A percentile compares a stretch with the other conserved stretches of the same genome.
These are phyloP conservation scores for Artomyces pyxidatus DNA, from an alignment of 768 basidiomycete genomes.

Conservation along the genomic window DNA sequence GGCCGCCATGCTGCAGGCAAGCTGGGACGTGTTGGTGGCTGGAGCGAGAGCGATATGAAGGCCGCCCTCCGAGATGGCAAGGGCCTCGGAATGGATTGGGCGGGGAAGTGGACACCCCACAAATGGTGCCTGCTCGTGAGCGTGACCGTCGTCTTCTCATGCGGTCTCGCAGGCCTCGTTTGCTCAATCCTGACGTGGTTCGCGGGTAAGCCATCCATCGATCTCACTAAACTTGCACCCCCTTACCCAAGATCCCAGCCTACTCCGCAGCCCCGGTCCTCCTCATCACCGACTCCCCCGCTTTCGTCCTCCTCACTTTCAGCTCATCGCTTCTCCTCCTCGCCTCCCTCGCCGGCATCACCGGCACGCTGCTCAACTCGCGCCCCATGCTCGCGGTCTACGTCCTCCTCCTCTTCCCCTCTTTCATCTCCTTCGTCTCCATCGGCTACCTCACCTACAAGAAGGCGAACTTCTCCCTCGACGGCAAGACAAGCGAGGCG, in stretches of 20 bases:
- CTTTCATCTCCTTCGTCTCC: conserved; percentile 44
- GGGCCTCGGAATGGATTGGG: conserved; percentile 30
- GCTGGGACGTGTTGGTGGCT: conserved; percentile 6
- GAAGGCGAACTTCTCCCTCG: conserved; percentile 49
- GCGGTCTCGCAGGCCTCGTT: conserved; percentile 42
- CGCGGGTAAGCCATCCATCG: conserved; percentile 24
- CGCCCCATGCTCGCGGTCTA: conserved; percentile 62
- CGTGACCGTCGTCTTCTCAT: conserved; percentile 43
- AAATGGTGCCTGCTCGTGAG: conserved; percentile 58
- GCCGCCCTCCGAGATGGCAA: conserved; percentile 25
- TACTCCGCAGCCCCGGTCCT: conserved; percentile 59
- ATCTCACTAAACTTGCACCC: neutral
- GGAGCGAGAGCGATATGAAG: conserved; percentile 3
- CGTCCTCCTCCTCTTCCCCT: conserved; percentile 60
- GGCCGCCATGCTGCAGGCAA: conserved; percentile 7
- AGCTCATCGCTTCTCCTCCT: conserved; percentile 49
- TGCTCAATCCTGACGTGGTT: conserved; percentile 55
- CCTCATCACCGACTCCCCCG: conserved; percentile 48
- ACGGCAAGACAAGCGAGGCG: conserved; percentile 56
- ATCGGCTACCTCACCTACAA: conserved; percentile 63
- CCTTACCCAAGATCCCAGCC: conserved; percentile 27
- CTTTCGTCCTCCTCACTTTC: conserved; percentile 48
- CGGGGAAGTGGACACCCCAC: conserved; percentile 48
- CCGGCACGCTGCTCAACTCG: conserved; percentile 56
- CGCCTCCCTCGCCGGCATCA: conserved; percentile 50